Percentiles rank a stretch among this genome's conserved stretches.
These are phyloP conservation scores for Glonium stellatum DNA, from an alignment of 495 filamentous ascomycete species.

Conservation along the genomic window DNA sequence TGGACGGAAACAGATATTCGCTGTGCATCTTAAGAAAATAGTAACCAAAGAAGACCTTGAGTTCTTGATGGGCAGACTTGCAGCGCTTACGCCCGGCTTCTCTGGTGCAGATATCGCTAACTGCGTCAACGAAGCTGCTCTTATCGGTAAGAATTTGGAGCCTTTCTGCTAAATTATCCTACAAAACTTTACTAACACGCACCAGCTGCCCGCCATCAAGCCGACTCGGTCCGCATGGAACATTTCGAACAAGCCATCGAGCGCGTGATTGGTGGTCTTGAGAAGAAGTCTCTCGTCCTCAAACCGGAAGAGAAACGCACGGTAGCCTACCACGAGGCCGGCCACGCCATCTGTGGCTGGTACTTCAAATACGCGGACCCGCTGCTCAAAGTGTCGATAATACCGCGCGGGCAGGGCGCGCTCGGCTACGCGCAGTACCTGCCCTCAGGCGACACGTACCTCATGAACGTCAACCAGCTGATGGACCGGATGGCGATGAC, in stretches of 20 bases:
- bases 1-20: slow-evolving; percentile 92
- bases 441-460: slow-evolving; percentile 80
- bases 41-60: slow-evolving; percentile 84
- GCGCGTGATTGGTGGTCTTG: slow-evolving; percentile 88
- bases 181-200: slow-evolving; percentile 33
- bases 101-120: slow-evolving; percentile 97
- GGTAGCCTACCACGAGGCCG: slow-evolving; percentile 96
- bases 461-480: slow-evolving; percentile 90
- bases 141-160: slow-evolving; percentile 65
- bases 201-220: slow-evolving; percentile 73
- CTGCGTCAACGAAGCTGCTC: slow-evolving; percentile 92
- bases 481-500: slow-evolving; percentile 99
- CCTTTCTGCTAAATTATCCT: background rate
- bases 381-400: slow-evolving; percentile 96
- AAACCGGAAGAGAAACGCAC: slow-evolving; percentile 87
- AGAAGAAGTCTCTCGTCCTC: slow-evolving; percentile 92
- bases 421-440: slow-evolving; percentile 96
- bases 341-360: slow-evolving; percentile 98
- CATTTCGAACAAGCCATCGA: slow-evolving; percentile 98
- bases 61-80: slow-evolving; percentile 74
- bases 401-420: slow-evolving; percentile 87
- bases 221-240: slow-evolving; percentile 67
- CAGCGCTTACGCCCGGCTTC: slow-evolving; percentile 91
- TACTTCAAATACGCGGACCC: slow-evolving; percentile 94
- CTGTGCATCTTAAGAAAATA: slow-evolving; percentile 86